These are phyloP conservation scores for Ogataea philodendri DNA, from an alignment of 805 yeast species.

Conservation along the genomic window DNA sequence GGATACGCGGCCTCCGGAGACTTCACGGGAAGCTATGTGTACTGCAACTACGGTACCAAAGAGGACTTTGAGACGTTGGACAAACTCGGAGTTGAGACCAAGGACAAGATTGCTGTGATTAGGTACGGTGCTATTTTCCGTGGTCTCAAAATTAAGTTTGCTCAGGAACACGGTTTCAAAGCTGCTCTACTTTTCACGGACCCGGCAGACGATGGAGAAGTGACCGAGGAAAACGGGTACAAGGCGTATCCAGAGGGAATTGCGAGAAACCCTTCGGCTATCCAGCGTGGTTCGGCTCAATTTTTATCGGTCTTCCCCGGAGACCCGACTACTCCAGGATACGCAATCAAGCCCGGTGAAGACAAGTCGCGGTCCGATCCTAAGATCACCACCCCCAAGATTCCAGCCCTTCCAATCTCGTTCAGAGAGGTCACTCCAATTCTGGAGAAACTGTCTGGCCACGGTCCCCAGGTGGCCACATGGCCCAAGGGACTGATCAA, in stretches of 20 bases:
- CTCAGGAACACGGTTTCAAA: conserved; percentile 65
- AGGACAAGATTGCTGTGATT: conserved; percentile 61
- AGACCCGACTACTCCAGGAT: conserved; percentile 77
- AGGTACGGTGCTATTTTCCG: conserved; percentile 68
- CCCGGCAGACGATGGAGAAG: conserved; percentile 59
- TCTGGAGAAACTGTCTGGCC: conserved; percentile 54
- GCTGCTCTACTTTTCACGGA: conserved; percentile 70
- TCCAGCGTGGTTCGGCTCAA: conserved; percentile 75
- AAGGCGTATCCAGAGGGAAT: conserved; percentile 72
- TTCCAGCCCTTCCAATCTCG: conserved; percentile 71
- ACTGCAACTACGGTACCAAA: conserved; percentile 65
- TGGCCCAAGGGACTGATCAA: conserved; percentile 34
- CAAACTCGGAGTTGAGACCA: conserved; percentile 46
- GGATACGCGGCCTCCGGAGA: conserved; percentile 77
- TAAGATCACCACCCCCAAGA: conserved; percentile 49
- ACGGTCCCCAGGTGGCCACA: conserved; percentile 43
- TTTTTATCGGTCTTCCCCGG: conserved; percentile 64
- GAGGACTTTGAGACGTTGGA: conserved; percentile 54
- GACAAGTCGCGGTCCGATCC: conserved; percentile 52
- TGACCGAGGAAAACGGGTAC: conserved; percentile 55
- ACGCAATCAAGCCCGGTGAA: conserved; percentile 57
- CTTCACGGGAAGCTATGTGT: conserved; percentile 63
- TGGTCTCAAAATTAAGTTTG: conserved; percentile 74
- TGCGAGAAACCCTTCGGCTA: conserved; percentile 71
- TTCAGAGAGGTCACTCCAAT: conserved; percentile 63